Evolutionary conservation across 2,329 filamentous ascomycete species (phyloP).

Genomic region (Trichoderma atroviride): DNA sequence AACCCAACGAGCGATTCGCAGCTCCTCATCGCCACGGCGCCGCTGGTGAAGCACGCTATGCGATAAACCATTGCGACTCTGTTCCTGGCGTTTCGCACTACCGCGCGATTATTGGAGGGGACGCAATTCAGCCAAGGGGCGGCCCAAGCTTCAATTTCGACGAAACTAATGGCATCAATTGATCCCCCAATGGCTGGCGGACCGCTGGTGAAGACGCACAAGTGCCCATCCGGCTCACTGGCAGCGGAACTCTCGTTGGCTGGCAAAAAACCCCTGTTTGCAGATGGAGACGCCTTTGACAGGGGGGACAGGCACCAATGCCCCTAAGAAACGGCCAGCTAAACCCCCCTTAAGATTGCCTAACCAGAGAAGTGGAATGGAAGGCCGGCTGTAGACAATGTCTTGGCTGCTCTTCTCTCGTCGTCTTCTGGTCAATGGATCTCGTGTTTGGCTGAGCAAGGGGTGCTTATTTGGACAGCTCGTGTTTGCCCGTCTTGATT

Average conservation of each 20-base stretch:
- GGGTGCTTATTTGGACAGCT: background rate
- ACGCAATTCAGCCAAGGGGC: background rate
- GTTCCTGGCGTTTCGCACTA: background rate
- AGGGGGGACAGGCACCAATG: conserved; percentile 2
- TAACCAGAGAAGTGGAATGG: conserved; percentile 11
- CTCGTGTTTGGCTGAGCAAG: background rate
- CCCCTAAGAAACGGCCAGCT: conserved; percentile 10
- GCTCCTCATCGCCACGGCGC: background rate
- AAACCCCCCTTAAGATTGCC: conserved; percentile 18
- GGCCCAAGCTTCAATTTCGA: conserved; percentile 19
- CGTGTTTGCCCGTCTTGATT: background rate
- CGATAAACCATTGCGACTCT: background rate
- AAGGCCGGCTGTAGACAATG: conserved; percentile 1
- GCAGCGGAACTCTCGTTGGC: background rate
- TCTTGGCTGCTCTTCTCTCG: background rate
- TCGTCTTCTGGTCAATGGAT: background rate
- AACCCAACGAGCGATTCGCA: background rate
- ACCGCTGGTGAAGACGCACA: conserved; percentile 3
- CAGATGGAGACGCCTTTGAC: conserved; percentile 6
- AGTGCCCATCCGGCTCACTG: background rate
- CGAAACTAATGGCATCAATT: conserved; percentile 4
- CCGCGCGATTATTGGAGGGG: background rate
- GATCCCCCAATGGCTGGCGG: conserved; percentile 3
- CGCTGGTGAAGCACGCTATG: background rate
- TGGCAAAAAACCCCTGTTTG: conserved; percentile 16